Evolutionary conservation across 1,284 basidiomycete genomes (phyloP).

Genomic region (Leccinum insolens): DNA sequence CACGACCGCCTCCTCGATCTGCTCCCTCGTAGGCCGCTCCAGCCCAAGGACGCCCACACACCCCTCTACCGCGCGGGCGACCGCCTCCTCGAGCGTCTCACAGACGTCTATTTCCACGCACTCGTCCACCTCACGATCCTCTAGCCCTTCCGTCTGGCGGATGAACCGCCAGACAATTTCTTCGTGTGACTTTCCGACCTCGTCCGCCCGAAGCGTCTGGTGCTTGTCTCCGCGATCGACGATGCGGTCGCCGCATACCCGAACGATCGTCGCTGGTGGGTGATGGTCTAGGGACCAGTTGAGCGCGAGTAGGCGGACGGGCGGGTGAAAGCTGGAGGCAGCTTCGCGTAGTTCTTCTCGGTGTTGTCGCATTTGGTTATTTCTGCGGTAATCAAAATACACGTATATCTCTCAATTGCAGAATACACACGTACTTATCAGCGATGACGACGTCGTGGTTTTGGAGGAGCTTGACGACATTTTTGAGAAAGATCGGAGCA

Average conservation of each 20-base stretch:
- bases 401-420: not conserved
- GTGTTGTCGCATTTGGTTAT: slow-evolving; percentile 86
- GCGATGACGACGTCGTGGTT: slow-evolving; percentile 82
- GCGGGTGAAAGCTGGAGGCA: slow-evolving; percentile 42
- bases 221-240: slow-evolving; percentile 79
- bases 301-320: slow-evolving; percentile 76
- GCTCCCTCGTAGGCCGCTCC: slow-evolving; percentile 54
- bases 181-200: slow-evolving; percentile 64
- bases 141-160: slow-evolving; percentile 64
- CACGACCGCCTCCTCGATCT: slow-evolving; percentile 62
- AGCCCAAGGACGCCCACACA: slow-evolving; percentile 55
- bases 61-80: slow-evolving; percentile 64
- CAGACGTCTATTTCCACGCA: slow-evolving; percentile 68
- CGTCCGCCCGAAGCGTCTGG: slow-evolving; percentile 75
- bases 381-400: slow-evolving; percentile 48
- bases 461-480: slow-evolving; percentile 66
- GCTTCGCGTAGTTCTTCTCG: slow-evolving; percentile 69
- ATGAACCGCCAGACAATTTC: slow-evolving; percentile 84
- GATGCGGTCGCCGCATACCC: slow-evolving; percentile 79
- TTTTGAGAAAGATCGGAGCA: slow-evolving; percentile 77
- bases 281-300: slow-evolving; percentile 69
- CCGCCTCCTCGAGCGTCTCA: slow-evolving; percentile 55
- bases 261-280: slow-evolving; percentile 60
- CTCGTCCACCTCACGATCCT: slow-evolving; percentile 62
- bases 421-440: slow-evolving; percentile 66